Conservation (phyloP, 2,329 filamentous ascomycete genomes). For the Cercospora janseana region DNA sequence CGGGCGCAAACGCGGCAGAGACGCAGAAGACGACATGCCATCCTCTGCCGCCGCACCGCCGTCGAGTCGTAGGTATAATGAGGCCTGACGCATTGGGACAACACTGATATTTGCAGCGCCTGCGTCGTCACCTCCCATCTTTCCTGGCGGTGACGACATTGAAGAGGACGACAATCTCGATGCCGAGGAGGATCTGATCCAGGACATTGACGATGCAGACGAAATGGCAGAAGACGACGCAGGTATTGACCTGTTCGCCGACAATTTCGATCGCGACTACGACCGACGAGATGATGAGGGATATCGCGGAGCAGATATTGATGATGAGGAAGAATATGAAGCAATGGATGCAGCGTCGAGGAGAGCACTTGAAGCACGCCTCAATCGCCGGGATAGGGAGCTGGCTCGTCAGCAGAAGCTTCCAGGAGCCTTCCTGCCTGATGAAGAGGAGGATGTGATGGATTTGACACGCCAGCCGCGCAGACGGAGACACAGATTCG, state of each 20-base stretch:
- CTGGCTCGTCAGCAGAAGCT: constrained; percentile 65
- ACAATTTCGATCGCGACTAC: constrained; percentile 66
- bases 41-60: constrained; percentile 59
- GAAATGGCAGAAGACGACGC: constrained; percentile 69
- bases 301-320: constrained; percentile 70
- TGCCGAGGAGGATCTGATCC: constrained; percentile 65
- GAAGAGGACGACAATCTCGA: constrained; percentile 69
- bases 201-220: constrained; percentile 65
- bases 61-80: constrained; percentile 59
- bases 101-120: constrained; percentile 42
- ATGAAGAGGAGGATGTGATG: constrained; percentile 79
- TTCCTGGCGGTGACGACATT: constrained; percentile 65
- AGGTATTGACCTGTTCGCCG: constrained; percentile 69
- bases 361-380: constrained; percentile 67
- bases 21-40: constrained; percentile 60
- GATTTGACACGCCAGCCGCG: constrained; percentile 84
- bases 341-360: constrained; percentile 65
- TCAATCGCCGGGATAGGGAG: constrained; percentile 72
- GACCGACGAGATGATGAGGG: constrained; percentile 51
- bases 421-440: constrained; percentile 70
- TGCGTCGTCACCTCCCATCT: constrained; percentile 62
- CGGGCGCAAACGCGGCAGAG: constrained; percentile 63
- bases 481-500: constrained; percentile 82
- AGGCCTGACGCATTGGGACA: neutral
- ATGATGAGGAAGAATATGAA: constrained; percentile 74